Evolutionary conservation across 371 early-diverging fungal genomes (phyloP), one percentile per base, ranked within the genome.

Genomic region (Mortierella sp.): DNA sequence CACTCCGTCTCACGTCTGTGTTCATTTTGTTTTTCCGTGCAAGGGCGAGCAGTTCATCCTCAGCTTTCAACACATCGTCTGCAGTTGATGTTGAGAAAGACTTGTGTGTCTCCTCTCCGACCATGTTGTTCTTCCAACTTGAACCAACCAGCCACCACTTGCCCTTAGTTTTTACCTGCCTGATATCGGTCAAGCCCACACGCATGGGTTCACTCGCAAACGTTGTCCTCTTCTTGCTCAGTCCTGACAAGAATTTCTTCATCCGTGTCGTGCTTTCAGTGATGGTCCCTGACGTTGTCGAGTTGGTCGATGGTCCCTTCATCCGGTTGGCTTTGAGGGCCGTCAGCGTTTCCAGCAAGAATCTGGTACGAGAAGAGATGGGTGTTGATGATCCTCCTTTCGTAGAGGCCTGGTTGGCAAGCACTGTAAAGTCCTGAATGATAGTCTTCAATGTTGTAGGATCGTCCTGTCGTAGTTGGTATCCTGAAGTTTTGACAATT

Each of bases 271-370:
- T 86, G 57, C 86, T 84, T 21, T 93, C 93, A 26, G 84, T 80
- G 50, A 78, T 85, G 21, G 72, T 50, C 47, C 83, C 86, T 4
- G 81, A 78, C 5, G 82, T 81, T 3, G 83, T 81, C n/a, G 82
- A 71, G 26, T 85, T 83, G 55, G 82, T 81, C 50, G 84, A 74
- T 19, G 83, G 80, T 49, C 81, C 82, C 82, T 93, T 91, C 72
- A 93, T 86, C 66, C 94, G 90, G 85, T 98, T 98, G 79, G 97
- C 96, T 79, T 95, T 96, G 43, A 98, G 83, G 57, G 95, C 92
- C 52, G 89, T 86, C 56, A 98, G 83, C 12, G 92, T 93, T 81
- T 98, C 98, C 43, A 97, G 81, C 96, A 98, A 92, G 78, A 96
- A 98, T 73, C 92, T 92, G 58, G 89, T 87, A 54, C 97, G 90